These are phyloP conservation scores for Priceomyces fermenticarens DNA, from an alignment of 805 yeast species.

Conservation along the genomic window DNA sequence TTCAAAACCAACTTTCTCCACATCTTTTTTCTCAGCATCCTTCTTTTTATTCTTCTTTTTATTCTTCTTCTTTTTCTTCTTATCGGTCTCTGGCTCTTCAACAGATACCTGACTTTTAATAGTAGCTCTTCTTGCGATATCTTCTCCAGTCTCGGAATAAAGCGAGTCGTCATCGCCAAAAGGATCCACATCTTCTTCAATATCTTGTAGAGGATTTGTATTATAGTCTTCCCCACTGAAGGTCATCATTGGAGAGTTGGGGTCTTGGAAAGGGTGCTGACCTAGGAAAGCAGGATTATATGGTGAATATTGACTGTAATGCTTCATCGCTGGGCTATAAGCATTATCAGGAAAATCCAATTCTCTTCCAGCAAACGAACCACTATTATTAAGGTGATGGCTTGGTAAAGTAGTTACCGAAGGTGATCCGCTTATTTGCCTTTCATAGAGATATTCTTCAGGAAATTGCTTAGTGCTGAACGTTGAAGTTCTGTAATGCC, in stretches of 20 bases:
- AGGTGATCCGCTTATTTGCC: background rate
- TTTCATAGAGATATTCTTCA: slow-evolving; percentile 10
- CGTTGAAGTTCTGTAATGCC: slow-evolving; percentile 10
- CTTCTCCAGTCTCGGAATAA: slow-evolving; percentile 41
- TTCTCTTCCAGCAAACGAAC: slow-evolving; percentile 27
- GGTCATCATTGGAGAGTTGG: slow-evolving; percentile 17
- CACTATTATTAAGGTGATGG: slow-evolving; percentile 16
- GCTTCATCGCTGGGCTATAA: slow-evolving; percentile 19
- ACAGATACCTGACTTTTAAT: slow-evolving; percentile 19
- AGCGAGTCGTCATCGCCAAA: slow-evolving; percentile 44
- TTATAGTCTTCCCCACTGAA: slow-evolving; percentile 37
- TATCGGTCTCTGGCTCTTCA: slow-evolving; percentile 1
- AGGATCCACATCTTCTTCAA: slow-evolving; percentile 37
- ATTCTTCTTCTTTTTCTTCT: slow-evolving; percentile 1
- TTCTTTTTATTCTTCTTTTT: slow-evolving; percentile 1
- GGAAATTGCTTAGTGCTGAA: slow-evolving; percentile 16
- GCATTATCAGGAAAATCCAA: slow-evolving; percentile 30
- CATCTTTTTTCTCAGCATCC: slow-evolving; percentile 6
- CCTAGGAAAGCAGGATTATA: background rate
- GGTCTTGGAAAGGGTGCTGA: slow-evolving; percentile 16
- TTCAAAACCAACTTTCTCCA: background rate
- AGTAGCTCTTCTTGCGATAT: slow-evolving; percentile 30
- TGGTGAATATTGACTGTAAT: slow-evolving; percentile 13
- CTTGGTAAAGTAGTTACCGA: background rate
- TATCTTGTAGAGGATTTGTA: slow-evolving; percentile 39